Percentiles rank a stretch among this genome's conserved stretches.
Evolutionary conservation across 495 filamentous ascomycete genomes (phyloP).

Genomic region (Hyphodiscus hymeniophilus): DNA sequence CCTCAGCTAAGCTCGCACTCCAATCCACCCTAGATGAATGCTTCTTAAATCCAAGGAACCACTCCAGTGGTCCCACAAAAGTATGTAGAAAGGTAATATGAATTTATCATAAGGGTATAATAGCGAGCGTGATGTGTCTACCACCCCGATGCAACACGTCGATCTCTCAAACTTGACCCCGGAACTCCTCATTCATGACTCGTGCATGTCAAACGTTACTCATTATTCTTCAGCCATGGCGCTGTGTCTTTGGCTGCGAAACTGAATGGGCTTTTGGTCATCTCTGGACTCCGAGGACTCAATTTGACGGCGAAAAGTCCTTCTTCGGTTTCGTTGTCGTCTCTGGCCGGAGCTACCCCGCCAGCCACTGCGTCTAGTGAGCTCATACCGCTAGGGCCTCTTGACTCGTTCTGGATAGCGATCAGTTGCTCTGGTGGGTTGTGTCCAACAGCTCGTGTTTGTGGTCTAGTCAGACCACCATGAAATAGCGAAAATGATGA

Average conservation of each 20-base stretch:
- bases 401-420: slow-evolving; percentile 27
- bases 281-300: slow-evolving; percentile 72
- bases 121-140: not conserved
- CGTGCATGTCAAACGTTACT: slow-evolving; percentile 7
- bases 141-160: not conserved
- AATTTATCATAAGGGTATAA: not conserved
- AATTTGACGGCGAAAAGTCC: slow-evolving; percentile 75
- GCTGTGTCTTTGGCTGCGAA: slow-evolving; percentile 23
- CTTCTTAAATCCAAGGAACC: not conserved
- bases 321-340: slow-evolving; percentile 50
- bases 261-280: slow-evolving; percentile 65
- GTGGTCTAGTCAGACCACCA: slow-evolving; percentile 25
- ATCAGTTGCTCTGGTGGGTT: slow-evolving; percentile 36
- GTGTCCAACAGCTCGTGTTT: slow-evolving; percentile 29
- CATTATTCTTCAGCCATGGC: slow-evolving; percentile 17
- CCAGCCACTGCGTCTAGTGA: slow-evolving; percentile 41
- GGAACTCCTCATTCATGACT: slow-evolving; percentile 1
- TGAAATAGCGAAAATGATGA: slow-evolving; percentile 55
- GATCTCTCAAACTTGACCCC: not conserved
- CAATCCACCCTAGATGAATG: not conserved
- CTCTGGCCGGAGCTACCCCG: slow-evolving; percentile 15
- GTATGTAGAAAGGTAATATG: not conserved
- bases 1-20: no score
- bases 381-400: slow-evolving; percentile 17
- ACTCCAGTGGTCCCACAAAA: not conserved